Evolutionary conservation across 768 basidiomycete species (phyloP).

Genomic region (Termitomyces sp.): DNA sequence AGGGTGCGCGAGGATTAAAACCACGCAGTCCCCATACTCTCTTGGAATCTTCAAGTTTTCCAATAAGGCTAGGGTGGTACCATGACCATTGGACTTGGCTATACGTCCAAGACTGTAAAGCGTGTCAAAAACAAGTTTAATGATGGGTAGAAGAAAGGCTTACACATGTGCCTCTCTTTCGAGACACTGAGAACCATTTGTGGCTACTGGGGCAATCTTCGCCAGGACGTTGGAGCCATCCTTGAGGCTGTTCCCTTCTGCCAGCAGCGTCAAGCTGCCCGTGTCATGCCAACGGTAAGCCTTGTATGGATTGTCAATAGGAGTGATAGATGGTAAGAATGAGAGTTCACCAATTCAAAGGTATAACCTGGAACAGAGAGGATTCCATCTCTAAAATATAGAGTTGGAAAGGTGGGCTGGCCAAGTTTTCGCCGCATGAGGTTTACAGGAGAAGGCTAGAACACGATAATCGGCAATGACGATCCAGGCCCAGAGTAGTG

Average conservation of each 20-base stretch:
- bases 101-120: constrained; percentile 44
- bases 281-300: constrained; percentile 67
- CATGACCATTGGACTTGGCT: constrained; percentile 39
- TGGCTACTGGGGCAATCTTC: constrained; percentile 69
- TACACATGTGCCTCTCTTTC: constrained; percentile 73
- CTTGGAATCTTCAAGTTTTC: constrained; percentile 66
- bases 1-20: constrained; percentile 66
- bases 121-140: background rate
- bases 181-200: constrained; percentile 66
- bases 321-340: background rate
- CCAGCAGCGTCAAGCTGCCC: constrained; percentile 63
- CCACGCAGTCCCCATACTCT: constrained; percentile 60
- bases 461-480: background rate
- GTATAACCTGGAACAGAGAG: constrained; percentile 69
- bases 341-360: constrained; percentile 52
- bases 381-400: constrained; percentile 52
- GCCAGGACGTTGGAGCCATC: constrained; percentile 64
- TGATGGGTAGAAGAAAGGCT: constrained; percentile 14
- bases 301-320: constrained; percentile 22
- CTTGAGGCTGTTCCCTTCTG: constrained; percentile 65
- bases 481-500: too few relatives aligned
- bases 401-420: constrained; percentile 50
- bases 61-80: constrained; percentile 49
- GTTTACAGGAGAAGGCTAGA: background rate
- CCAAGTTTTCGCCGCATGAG: constrained; percentile 49